A percentile compares a stretch with the other conserved stretches of the same genome.
phyloP scores from a whole-genome alignment of 2,329 filamentous ascomycete species.

The Fusarium foetens region DNA sequence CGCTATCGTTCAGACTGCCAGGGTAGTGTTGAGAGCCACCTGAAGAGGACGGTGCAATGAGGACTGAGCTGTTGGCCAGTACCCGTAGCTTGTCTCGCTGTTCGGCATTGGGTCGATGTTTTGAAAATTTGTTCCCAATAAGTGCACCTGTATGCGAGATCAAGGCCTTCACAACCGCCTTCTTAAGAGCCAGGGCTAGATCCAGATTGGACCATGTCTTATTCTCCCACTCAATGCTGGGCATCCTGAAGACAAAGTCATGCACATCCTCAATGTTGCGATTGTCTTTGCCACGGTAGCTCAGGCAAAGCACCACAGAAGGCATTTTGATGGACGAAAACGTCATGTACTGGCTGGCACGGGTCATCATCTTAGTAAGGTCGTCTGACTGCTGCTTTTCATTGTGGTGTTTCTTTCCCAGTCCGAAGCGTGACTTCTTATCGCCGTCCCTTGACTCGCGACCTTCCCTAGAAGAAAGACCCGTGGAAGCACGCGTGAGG shows the following conservation, averaged over 20 bases:
- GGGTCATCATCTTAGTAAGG: conserved; percentile 93
- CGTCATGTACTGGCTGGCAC: conserved; percentile 97
- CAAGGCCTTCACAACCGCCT: conserved; percentile 90
- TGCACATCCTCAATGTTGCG: conserved; percentile 97
- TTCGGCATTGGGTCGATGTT: conserved; percentile 82
- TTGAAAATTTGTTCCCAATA: conserved; percentile 95
- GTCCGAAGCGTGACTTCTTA: conserved; percentile 67
- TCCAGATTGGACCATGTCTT: conserved; percentile 99
- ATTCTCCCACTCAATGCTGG: conserved; percentile 94
- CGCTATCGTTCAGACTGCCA: conserved; percentile 61
- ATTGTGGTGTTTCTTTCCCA: conserved; percentile 60
- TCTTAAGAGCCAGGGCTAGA: conserved; percentile 90
- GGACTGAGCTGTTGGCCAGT: conserved; percentile 79
- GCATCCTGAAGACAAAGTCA: conserved; percentile 95
- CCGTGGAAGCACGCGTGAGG: conserved; percentile 59
- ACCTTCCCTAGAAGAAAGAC: conserved; percentile 54
- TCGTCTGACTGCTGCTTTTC: conserved; percentile 82
- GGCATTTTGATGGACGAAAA: conserved; percentile 95
- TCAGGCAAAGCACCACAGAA: conserved; percentile 92
- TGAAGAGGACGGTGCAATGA: conserved; percentile 62
- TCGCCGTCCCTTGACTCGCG: conserved; percentile 53
- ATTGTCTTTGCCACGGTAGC: conserved; percentile 95
- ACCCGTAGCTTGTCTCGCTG: conserved; percentile 84
- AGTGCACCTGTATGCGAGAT: conserved; percentile 97
- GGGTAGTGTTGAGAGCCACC: conserved; percentile 51